These are phyloP conservation scores for Thecaphora frezii DNA, from an alignment of 1,284 basidiomycete genomes.

Conservation along the genomic window DNA sequence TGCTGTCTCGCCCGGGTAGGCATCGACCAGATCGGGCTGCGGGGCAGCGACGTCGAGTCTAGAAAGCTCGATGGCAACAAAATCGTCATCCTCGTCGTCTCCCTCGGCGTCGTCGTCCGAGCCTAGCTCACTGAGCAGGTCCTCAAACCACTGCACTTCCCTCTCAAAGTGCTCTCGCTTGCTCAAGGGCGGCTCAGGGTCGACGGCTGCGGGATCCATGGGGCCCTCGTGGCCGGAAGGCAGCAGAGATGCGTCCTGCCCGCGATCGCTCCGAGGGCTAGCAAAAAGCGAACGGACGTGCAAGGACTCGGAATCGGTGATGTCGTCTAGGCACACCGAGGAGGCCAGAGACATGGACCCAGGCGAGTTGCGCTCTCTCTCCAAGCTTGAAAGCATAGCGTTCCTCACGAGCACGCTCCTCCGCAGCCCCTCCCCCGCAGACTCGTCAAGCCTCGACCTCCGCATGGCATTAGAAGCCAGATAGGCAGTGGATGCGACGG, in stretches of 20 bases:
- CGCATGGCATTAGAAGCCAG: constrained; percentile 1
- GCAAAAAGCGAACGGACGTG: too few relatives aligned
- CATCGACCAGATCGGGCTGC: background rate
- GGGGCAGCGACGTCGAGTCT: background rate
- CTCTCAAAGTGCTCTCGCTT: constrained; percentile 6
- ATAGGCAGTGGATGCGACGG: background rate
- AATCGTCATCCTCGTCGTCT: constrained; percentile 11
- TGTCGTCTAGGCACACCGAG: too few relatives aligned
- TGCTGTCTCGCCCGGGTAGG: background rate
- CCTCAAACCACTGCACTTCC: constrained; percentile 36
- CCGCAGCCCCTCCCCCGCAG: constrained; percentile 36
- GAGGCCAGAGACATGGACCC: background rate
- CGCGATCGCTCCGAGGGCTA: too few relatives aligned
- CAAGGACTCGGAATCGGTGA: too few relatives aligned
- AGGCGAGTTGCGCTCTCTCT: constrained; percentile 11
- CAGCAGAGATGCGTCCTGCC: too few relatives aligned
- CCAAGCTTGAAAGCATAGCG: constrained; percentile 39
- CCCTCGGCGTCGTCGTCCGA: background rate
- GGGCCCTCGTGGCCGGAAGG: too few relatives aligned
- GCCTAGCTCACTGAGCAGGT: constrained; percentile 24
- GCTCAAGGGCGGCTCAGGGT: too few relatives aligned
- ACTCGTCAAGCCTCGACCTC: constrained; percentile 27
- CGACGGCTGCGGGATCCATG: too few relatives aligned
- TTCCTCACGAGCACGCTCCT: constrained; percentile 36
- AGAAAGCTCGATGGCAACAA: constrained; percentile 16